Conservation (phyloP, 164 flowering plant genomes). For the Tetrastigma voinierianum region DNA sequence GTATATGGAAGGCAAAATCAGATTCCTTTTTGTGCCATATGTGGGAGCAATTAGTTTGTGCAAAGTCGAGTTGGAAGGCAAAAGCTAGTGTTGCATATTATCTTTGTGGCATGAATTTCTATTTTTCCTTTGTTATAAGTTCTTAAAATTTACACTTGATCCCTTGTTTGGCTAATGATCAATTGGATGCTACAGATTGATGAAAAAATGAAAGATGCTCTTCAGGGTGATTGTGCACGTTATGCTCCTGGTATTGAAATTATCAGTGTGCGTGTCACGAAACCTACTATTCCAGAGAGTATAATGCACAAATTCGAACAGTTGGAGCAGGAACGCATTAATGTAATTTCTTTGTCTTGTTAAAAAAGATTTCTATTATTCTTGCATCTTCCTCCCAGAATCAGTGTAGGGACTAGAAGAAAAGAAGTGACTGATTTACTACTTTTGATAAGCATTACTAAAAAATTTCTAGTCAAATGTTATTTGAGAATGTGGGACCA, state of each 20-base stretch:
- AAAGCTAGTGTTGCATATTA: not conserved
- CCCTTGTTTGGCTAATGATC: not conserved
- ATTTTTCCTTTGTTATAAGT: not conserved
- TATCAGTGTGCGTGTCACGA: constrained; percentile 86
- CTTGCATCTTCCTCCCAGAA: not conserved
- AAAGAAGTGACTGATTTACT: not conserved
- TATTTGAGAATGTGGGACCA: not conserved
- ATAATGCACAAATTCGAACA: constrained; percentile 80
- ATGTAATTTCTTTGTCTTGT: constrained; percentile 36
- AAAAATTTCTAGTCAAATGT: not conserved
- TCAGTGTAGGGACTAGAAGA: not conserved
- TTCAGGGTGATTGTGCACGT: constrained; percentile 88
- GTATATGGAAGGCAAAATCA: not conserved
- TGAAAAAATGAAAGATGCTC: constrained; percentile 96
- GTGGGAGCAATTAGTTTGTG: no score
- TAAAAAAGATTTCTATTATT: not conserved
- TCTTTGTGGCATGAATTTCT: not conserved
- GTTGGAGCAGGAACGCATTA: constrained; percentile 97
- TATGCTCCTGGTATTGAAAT: constrained; percentile 98
- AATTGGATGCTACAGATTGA: constrained; percentile 60
- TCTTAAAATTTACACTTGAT: not conserved
- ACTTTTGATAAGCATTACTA: not conserved
- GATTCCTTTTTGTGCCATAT: not conserved
- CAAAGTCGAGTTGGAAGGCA: no score
- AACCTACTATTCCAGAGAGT: constrained; percentile 78